These are phyloP conservation scores for Begonia loranthoides DNA, from an alignment of 306 rosid species.

Conservation along the genomic window DNA sequence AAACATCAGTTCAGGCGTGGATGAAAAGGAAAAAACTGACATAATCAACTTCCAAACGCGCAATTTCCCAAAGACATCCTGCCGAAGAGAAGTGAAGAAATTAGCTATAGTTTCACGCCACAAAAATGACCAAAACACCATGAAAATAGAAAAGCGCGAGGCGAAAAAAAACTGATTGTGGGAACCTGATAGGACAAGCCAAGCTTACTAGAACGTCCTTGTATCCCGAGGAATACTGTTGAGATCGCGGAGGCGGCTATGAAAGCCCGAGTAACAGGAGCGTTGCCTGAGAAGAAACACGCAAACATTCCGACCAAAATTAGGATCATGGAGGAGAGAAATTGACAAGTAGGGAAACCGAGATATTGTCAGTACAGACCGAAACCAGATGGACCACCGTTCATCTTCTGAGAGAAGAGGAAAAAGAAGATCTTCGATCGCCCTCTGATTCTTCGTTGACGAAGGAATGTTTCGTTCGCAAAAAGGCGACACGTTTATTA, in stretches of 20 bases:
- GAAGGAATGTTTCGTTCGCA: no score
- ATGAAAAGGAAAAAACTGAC: conserved; percentile 69
- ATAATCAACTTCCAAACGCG: conserved; percentile 69
- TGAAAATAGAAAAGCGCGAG: neutral
- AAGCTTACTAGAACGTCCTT: conserved; percentile 57
- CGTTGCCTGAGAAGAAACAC: conserved; percentile 60
- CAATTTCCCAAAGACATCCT: conserved; percentile 80
- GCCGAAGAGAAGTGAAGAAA: conserved; percentile 18
- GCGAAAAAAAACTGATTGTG: neutral
- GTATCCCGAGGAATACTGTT: conserved; percentile 87
- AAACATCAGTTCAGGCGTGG: conserved; percentile 91
- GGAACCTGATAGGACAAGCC: conserved; percentile 84
- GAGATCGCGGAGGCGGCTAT: conserved; percentile 56
- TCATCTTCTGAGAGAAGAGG: conserved; percentile 57
- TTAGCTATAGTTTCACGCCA: neutral
- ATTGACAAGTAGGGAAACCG: neutral
- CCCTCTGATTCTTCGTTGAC: neutral
- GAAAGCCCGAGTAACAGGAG: conserved; percentile 73
- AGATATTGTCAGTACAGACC: conserved; percentile 30
- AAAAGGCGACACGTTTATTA: no score
- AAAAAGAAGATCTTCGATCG: conserved; percentile 20
- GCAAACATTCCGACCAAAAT: conserved; percentile 21
- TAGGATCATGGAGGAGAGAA: neutral
- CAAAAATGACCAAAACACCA: neutral
- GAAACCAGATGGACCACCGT: conserved; percentile 99